phyloP scores from a whole-genome alignment of 768 basidiomycete genomes.

The Clavaria fumosa region DNA sequence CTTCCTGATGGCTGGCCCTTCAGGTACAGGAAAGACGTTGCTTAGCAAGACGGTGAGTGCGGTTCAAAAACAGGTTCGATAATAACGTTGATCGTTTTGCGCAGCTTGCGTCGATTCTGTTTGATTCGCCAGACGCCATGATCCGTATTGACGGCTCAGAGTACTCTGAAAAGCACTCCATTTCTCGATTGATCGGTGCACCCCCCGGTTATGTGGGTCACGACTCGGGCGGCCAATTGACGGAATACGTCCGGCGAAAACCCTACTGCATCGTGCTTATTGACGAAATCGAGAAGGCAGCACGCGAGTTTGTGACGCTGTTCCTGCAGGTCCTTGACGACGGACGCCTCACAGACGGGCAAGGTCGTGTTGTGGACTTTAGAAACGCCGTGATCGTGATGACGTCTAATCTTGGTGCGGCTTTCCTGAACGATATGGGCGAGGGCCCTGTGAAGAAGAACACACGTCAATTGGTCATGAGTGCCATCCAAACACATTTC shows the following conservation, averaged over 20 bases:
- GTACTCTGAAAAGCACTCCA: constrained; percentile 64
- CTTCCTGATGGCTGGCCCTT: constrained; percentile 86
- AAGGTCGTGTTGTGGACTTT: constrained; percentile 80
- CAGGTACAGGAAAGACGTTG: constrained; percentile 83
- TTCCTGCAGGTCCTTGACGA: constrained; percentile 79
- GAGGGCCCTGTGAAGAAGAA: constrained; percentile 50
- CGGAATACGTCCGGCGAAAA: constrained; percentile 84
- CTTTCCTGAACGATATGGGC: constrained; percentile 57
- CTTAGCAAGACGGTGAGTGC: constrained; percentile 71
- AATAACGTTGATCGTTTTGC: constrained; percentile 8
- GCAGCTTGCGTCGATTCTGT: constrained; percentile 76
- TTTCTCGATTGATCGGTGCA: constrained; percentile 36
- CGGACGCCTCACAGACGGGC: constrained; percentile 82
- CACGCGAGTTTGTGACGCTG: constrained; percentile 40
- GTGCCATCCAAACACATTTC: constrained; percentile 70
- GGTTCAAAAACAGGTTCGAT: not conserved
- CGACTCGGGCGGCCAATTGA: constrained; percentile 80
- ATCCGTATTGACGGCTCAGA: constrained; percentile 88
- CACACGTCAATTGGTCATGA: constrained; percentile 57
- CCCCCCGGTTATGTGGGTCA: constrained; percentile 89
- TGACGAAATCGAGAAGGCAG: constrained; percentile 87
- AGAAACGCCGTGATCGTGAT: constrained; percentile 88
- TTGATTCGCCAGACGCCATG: constrained; percentile 85
- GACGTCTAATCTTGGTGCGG: constrained; percentile 83
- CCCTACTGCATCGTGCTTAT: constrained; percentile 79